Evolutionary conservation across 352 stramenopile species (phyloP), one percentile per base, ranked within the genome.

Genomic region (Phytophthora brassicae): DNA sequence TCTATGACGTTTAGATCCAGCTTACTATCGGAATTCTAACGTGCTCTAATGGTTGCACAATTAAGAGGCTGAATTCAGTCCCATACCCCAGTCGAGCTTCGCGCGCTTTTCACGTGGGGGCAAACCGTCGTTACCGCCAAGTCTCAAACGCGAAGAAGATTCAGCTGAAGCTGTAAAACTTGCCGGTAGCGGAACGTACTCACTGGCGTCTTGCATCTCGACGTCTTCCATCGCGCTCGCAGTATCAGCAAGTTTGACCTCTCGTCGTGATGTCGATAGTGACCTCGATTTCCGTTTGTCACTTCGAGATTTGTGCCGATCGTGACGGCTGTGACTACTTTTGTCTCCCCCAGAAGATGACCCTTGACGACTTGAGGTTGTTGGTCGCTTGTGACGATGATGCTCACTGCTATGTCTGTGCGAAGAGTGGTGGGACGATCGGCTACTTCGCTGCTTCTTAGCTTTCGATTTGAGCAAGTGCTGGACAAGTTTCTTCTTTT

Each of bases 21-120:
- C 14, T 17, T 42, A 39, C 45, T 44, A n/a, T 12, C 36, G 29
- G 22, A 33, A 11, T 43, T 53, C 11, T 24, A 52, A 39, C 20
- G 28, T 56, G 31, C 19, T 33, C 46, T 61, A 45, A 28, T 55
- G n/a, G 47, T 8, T 13, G 23, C 49, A 38, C 28, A 49, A 41
- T 66, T 73, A 73, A 36, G 60, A 69, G 47, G 17, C 48, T 13
- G 64, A 70, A 42, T 67, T 77, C 22, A 92, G 74, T 2, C 84
- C 84, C 84, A 93, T 93, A 23, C 84, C 84, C 84, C 84, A 93
- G n/a, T 67, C 84, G 8, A 93, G 72, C 67, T 89, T 93, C 11
- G 56, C 66, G 7, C 84, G 81, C 49, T 88, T 90, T 51, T 74
- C 68, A 41, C 64, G 68, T 13, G 54, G 60, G 43, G 56, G 64